Conservation (phyloP, 208 protist species). For the Angomonas deanei region DNA sequence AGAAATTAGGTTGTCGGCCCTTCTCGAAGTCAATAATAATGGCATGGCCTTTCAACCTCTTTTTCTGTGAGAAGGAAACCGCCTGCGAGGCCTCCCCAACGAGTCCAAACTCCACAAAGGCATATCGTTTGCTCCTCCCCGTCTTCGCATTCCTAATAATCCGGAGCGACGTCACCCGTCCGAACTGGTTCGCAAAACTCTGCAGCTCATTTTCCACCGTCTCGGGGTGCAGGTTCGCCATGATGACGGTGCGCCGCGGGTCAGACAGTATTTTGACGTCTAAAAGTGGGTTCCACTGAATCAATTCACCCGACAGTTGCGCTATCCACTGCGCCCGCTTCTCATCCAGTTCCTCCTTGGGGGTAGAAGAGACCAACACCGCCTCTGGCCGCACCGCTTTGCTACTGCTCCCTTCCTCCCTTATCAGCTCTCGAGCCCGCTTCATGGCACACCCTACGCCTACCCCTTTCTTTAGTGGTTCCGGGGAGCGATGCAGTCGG, state of each 20-base stretch:
- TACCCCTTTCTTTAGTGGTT: slow-evolving; percentile 10
- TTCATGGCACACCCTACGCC: slow-evolving; percentile 22
- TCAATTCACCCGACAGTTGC: slow-evolving; percentile 16
- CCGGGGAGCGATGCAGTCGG: slow-evolving; percentile 40
- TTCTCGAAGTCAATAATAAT: slow-evolving; percentile 69
- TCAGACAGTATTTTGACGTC: slow-evolving; percentile 69
- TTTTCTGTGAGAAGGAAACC: slow-evolving; percentile 35
- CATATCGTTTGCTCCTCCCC: slow-evolving; percentile 66
- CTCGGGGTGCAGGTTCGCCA: slow-evolving; percentile 58
- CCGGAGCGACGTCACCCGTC: slow-evolving; percentile 56
- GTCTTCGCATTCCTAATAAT: slow-evolving; percentile 53
- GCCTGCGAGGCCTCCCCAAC: slow-evolving; percentile 63
- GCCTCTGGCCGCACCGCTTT: neutral
- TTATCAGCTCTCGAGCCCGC: slow-evolving; percentile 21
- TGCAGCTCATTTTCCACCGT: slow-evolving; percentile 76
- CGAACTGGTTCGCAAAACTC: slow-evolving; percentile 80
- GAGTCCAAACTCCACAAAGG: slow-evolving; percentile 77
- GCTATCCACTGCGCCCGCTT: slow-evolving; percentile 17
- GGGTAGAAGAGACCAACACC: neutral
- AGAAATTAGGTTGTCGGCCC: slow-evolving; percentile 56
- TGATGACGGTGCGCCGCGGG: slow-evolving; percentile 53
- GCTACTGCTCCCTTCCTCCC: neutral
- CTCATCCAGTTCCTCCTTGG: neutral
- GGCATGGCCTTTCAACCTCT: slow-evolving; percentile 50
- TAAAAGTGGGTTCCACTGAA: slow-evolving; percentile 33